These are phyloP conservation scores for Fulvia fulva DNA, from an alignment of 2,329 filamentous ascomycete species.

Conservation along the genomic window DNA sequence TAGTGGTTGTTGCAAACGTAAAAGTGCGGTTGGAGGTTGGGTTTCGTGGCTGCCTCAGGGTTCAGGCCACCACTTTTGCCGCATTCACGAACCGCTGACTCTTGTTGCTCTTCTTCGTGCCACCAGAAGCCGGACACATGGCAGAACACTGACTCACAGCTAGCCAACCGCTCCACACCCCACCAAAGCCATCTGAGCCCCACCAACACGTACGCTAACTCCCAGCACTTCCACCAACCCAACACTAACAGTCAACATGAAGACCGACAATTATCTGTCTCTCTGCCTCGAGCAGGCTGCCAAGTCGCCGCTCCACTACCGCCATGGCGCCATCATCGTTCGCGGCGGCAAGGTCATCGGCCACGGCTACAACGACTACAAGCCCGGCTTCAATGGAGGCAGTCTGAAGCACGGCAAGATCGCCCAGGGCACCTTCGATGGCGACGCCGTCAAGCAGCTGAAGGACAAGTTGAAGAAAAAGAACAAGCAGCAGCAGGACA, in stretches of 20 bases:
- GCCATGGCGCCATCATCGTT: conserved; percentile 50
- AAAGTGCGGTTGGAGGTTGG: not conserved
- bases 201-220: conserved; percentile 10
- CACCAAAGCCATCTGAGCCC: too few species aligned
- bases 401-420: conserved; percentile 47
- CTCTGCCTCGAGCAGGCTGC: conserved; percentile 52
- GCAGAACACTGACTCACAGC: not conserved
- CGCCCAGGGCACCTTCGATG: conserved; percentile 32
- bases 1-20: not conserved
- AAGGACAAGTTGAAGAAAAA: conserved; percentile 33
- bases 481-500: conserved; percentile 34
- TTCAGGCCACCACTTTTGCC: not conserved
- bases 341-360: conserved; percentile 53
- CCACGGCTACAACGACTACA: conserved; percentile 50
- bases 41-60: not conserved
- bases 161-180: not conserved
- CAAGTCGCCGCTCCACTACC: conserved; percentile 48
- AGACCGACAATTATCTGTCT: conserved; percentile 48
- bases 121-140: not conserved
- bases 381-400: conserved; percentile 48
- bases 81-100: too few species aligned
- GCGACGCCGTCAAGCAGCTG: conserved; percentile 36
- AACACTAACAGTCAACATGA: conserved; percentile 35
- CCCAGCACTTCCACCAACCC: conserved; percentile 4
- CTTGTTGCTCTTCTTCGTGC: not conserved